These are phyloP conservation scores for Hansfordia pulvinata DNA, from an alignment of 2,329 filamentous ascomycete genomes.

Conservation along the genomic window DNA sequence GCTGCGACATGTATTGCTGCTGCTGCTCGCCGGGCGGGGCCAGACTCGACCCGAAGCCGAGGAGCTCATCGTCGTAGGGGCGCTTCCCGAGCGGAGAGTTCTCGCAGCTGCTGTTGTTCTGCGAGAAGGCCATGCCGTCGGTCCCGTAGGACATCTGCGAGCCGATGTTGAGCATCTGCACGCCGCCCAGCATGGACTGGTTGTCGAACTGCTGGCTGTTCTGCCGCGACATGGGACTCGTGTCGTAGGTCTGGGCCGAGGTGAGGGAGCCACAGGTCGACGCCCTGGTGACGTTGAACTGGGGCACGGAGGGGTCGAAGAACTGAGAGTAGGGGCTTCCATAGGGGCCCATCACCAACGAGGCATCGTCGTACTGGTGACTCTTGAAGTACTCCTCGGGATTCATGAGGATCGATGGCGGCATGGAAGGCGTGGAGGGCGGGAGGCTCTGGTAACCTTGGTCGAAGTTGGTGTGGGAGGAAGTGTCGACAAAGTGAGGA, in stretches of 20 bases:
- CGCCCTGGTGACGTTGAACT: constrained; percentile 5
- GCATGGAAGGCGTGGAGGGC: constrained; percentile 17
- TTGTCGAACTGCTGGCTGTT: constrained; percentile 17
- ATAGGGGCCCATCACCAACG: too few relatives aligned
- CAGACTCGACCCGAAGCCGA: constrained; percentile 24
- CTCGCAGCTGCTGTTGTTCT: constrained; percentile 10
- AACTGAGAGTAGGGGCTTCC: constrained; percentile 4
- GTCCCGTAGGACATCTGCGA: constrained; percentile 18
- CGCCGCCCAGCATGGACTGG: constrained; percentile 13
- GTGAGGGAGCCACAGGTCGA: constrained; percentile 22
- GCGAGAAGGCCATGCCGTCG: constrained; percentile 9
- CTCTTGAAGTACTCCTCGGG: constrained; percentile 23
- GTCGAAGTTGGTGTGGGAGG: constrained; percentile 11
- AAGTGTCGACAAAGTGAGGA: constrained; percentile 16
- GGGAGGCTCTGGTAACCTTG: constrained; percentile 14
- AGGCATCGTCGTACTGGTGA: constrained; percentile 8
- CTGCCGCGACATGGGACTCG: constrained; percentile 17
- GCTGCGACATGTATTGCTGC: constrained; percentile 15
- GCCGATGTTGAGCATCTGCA: constrained; percentile 17
- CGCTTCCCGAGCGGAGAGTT: constrained; percentile 14
- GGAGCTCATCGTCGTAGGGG: constrained; percentile 13
- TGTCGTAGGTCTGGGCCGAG: constrained; percentile 18
- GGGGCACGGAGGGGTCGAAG: constrained; percentile 5
- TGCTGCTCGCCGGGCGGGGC: constrained; percentile 11
- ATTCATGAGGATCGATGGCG: constrained; percentile 19